Conservation (phyloP, 2,329 filamentous ascomycete species). For the Ramularia collo-cygni region DNA sequence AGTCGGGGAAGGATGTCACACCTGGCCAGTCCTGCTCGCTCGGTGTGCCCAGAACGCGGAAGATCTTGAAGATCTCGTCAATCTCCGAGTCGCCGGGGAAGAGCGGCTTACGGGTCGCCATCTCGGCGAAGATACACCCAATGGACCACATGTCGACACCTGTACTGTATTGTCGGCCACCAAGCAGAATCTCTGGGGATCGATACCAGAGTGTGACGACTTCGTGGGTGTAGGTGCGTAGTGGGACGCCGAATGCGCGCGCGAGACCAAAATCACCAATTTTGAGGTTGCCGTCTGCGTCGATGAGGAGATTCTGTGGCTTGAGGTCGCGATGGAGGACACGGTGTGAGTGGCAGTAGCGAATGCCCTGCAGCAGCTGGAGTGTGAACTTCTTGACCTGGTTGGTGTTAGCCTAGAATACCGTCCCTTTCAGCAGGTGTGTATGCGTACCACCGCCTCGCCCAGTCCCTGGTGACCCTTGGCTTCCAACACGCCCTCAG, state of each 20-base stretch:
- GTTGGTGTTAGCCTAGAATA: not conserved
- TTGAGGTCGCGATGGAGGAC: conserved; percentile 94
- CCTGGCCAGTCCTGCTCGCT: conserved; percentile 79
- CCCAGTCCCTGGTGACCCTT: conserved; percentile 63
- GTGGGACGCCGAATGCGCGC: conserved; percentile 89
- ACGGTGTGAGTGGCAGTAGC: conserved; percentile 95
- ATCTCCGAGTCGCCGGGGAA: conserved; percentile 92
- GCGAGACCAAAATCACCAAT: conserved; percentile 92
- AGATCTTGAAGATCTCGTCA: conserved; percentile 92
- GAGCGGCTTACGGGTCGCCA: conserved; percentile 90
- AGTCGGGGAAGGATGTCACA: conserved; percentile 90
- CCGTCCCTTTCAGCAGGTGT: not conserved
- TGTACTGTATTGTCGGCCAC: conserved; percentile 96
- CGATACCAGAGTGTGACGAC: conserved; percentile 98
- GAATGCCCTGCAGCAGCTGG: conserved; percentile 85
- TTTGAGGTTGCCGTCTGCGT: conserved; percentile 82
- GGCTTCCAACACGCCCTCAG: conserved; percentile 59
- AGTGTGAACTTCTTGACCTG: conserved; percentile 83
- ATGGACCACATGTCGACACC: conserved; percentile 99
- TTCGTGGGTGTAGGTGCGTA: conserved; percentile 97
- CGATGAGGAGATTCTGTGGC: conserved; percentile 94
- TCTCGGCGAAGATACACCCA: conserved; percentile 99
- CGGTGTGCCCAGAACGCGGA: conserved; percentile 75
- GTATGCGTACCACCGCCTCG: conserved; percentile 52
- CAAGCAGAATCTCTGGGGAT: conserved; percentile 88